Evolutionary conservation across 2,329 filamentous ascomycete genomes (phyloP).

Genomic region (Dactylellina drechsleri): DNA sequence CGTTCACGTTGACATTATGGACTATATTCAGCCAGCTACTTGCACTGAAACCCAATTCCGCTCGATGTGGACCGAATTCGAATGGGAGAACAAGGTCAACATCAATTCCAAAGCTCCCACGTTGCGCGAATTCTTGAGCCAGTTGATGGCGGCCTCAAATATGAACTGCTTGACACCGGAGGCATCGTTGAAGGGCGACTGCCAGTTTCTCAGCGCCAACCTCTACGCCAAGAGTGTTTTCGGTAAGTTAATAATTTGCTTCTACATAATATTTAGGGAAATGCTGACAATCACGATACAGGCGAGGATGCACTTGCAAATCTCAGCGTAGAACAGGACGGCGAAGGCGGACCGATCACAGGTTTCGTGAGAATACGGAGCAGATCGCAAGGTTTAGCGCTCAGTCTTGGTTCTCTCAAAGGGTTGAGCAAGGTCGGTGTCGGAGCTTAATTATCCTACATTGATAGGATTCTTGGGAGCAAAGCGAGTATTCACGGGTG

Average conservation of each 20-base stretch:
- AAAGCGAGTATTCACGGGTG: background rate
- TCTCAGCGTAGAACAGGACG: constrained; percentile 96
- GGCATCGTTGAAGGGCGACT: constrained; percentile 94
- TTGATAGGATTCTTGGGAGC: background rate
- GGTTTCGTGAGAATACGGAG: constrained; percentile 98
- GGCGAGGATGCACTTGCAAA: constrained; percentile 98
- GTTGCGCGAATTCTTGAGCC: constrained; percentile 88
- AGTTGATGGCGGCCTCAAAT: constrained; percentile 97
- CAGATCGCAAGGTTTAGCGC: constrained; percentile 90
- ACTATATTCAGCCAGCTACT: constrained; percentile 92
- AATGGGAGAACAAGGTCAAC: constrained; percentile 99
- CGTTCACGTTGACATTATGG: constrained; percentile 98
- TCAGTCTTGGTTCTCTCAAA: constrained; percentile 93
- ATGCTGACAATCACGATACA: constrained; percentile 62
- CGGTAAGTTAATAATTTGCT: constrained; percentile 72
- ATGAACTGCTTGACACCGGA: constrained; percentile 98
- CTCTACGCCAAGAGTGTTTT: constrained; percentile 97
- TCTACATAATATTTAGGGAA: background rate
- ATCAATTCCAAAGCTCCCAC: constrained; percentile 97
- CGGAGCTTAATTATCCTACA: constrained; percentile 17
- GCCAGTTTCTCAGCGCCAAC: constrained; percentile 96
- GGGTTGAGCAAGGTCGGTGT: constrained; percentile 80
- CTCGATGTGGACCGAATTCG: constrained; percentile 99
- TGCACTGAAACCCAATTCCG: constrained; percentile 99
- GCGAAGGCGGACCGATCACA: constrained; percentile 91